These are phyloP conservation scores for Dendrocalamus sinicus DNA, from an alignment of 176 grass and related monocot species.

Conservation along the genomic window DNA sequence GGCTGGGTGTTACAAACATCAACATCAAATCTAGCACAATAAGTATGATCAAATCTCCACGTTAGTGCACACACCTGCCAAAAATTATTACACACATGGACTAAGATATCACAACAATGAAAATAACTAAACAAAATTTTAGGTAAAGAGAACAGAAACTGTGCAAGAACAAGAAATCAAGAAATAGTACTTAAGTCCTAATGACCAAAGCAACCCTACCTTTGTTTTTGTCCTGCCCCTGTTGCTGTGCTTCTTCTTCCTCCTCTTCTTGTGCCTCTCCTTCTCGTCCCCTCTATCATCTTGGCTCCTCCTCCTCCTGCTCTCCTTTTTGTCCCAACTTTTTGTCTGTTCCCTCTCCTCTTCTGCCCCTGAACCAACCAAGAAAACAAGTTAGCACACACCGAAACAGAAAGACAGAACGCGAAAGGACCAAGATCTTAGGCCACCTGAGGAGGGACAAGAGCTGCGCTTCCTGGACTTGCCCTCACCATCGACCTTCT, in stretches of 20 bases:
- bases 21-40: slow-evolving; percentile 5
- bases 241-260: slow-evolving; percentile 59
- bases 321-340: slow-evolving; percentile 58
- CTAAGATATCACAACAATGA: neutral
- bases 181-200: neutral
- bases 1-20: neutral
- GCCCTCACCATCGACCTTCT: slow-evolving; percentile 45
- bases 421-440: neutral
- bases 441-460: slow-evolving; percentile 53
- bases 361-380: slow-evolving; percentile 61
- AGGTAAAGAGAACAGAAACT: neutral
- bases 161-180: neutral
- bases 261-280: slow-evolving; percentile 55
- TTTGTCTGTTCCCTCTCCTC: slow-evolving; percentile 64
- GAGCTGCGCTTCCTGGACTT: slow-evolving; percentile 70
- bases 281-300: slow-evolving; percentile 39
- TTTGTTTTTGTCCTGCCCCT: slow-evolving; percentile 64
- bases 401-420: neutral
- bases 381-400: slow-evolving; percentile 14
- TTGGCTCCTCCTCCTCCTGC: slow-evolving; percentile 44
- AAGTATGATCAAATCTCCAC: neutral
- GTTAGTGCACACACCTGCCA: neutral
- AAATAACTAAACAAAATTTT: too few species aligned
- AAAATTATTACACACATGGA: neutral
- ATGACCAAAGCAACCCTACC: slow-evolving; percentile 49